Evolutionary conservation across 2,329 filamentous ascomycete genomes (phyloP).

Genomic region (Penicillium hesseltinei): DNA sequence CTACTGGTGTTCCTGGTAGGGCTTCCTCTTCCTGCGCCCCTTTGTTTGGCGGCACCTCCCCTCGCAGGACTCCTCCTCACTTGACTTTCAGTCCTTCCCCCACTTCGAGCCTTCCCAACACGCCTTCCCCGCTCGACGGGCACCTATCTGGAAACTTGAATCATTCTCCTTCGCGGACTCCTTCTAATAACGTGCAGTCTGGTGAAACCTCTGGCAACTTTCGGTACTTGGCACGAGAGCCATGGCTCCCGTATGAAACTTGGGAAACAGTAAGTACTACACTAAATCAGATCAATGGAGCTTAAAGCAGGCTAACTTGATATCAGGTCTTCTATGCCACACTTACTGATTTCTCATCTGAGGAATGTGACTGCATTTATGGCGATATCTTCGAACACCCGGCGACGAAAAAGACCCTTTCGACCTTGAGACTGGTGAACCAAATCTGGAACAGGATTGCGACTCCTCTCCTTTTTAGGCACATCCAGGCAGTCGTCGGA

Average conservation of each 20-base stretch:
- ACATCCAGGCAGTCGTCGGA: neutral
- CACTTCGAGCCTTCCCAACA: neutral
- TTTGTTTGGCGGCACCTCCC: neutral
- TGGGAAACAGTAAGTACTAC: neutral
- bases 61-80: neutral
- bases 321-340: neutral
- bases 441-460: neutral
- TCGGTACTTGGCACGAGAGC: neutral
- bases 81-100: neutral
- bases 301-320: neutral
- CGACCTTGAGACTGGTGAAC: neutral
- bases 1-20: too few species aligned
- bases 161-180: neutral
- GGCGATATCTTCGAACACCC: neutral
- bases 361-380: neutral
- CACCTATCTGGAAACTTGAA: neutral
- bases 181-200: neutral
- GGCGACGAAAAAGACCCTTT: neutral
- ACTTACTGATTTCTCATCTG: neutral
- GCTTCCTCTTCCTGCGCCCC: neutral
- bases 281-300: neutral
- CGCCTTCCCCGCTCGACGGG: neutral
- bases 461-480: neutral
- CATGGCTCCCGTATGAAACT: neutral
- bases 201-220: too few species aligned